Evolutionary conservation across 192 early-diverging fungal genomes (phyloP).

Genomic region (Entrophospora sp.): DNA sequence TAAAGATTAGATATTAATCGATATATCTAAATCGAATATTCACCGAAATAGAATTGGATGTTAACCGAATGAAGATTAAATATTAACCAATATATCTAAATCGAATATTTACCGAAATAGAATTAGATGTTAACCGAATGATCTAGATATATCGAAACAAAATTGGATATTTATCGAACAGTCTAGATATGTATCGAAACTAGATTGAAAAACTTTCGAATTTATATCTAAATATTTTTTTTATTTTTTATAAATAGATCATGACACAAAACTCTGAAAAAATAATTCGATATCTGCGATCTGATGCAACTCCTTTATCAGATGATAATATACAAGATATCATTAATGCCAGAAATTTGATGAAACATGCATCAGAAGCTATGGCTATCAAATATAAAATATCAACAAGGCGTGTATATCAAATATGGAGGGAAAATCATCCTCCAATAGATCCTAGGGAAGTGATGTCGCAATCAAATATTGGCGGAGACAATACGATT

Average conservation of each 20-base stretch:
- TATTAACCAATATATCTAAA: too few relatives aligned
- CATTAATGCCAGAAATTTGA: constrained; percentile 1
- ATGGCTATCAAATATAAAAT: constrained; percentile 2
- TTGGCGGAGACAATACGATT: too few relatives aligned
- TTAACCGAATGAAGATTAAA: too few relatives aligned
- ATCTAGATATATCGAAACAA: neutral
- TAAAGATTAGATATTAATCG: too few relatives aligned
- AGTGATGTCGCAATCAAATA: neutral
- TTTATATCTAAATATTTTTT: neutral
- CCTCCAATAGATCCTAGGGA: neutral
- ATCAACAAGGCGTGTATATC: neutral
- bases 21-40: too few relatives aligned
- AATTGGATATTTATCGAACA: neutral
- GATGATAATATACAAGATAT: neutral
- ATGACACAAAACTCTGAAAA: neutral
- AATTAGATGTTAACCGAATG: neutral
- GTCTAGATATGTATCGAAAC: neutral
- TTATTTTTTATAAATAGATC: neutral
- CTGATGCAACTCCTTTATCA: constrained; percentile 2
- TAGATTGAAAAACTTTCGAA: neutral
- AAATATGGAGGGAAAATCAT: neutral
- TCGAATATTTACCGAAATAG: neutral
- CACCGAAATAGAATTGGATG: too few relatives aligned
- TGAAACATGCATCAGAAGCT: neutral
- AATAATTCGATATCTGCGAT: neutral